A percentile compares a stretch with the other conserved stretches of the same genome.
Evolutionary conservation across 495 filamentous ascomycete species (phyloP).

Genomic region (Filosporella fistucella): DNA sequence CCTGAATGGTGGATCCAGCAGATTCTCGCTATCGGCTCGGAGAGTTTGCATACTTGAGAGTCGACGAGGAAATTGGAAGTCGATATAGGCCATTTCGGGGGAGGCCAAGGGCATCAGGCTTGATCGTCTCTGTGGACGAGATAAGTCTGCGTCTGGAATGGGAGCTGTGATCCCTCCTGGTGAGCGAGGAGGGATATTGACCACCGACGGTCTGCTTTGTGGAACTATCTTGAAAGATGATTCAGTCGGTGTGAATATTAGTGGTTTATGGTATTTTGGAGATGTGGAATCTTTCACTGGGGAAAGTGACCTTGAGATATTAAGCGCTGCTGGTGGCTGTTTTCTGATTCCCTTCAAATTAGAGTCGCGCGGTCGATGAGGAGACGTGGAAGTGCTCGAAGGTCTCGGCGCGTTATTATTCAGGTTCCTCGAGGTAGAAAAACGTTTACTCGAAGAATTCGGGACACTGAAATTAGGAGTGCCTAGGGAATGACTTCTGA

Average conservation of each 20-base stretch:
- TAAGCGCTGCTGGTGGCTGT: conserved; percentile 34
- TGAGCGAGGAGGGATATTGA: conserved; percentile 1
- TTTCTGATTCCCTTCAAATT: conserved; percentile 28
- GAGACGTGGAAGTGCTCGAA: conserved; percentile 3
- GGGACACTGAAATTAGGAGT: conserved; percentile 45
- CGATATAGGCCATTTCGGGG: conserved; percentile 4
- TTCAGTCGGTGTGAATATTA: conserved; percentile 8
- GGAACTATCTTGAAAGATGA: too few relatives aligned
- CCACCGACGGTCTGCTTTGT: not conserved
- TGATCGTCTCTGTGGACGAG: conserved; percentile 2
- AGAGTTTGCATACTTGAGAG: conserved; percentile 14
- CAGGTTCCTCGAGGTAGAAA: conserved; percentile 29
- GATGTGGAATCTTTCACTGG: conserved; percentile 45
- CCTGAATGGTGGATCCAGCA: not conserved
- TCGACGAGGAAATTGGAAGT: conserved; percentile 17
- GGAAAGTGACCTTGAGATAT: conserved; percentile 40
- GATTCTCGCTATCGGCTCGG: not conserved
- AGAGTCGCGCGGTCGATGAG: conserved; percentile 13
- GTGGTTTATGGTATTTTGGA: conserved; percentile 21
- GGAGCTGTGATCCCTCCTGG: not conserved
- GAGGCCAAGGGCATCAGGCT: conserved; percentile 15
- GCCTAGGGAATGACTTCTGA: conserved; percentile 17
- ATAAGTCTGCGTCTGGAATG: not conserved
- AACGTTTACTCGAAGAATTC: conserved; percentile 36
- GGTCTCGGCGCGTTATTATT: not conserved